phyloP scores from a whole-genome alignment of 257 asterid genomes.

The Gardenia jasminoides region DNA sequence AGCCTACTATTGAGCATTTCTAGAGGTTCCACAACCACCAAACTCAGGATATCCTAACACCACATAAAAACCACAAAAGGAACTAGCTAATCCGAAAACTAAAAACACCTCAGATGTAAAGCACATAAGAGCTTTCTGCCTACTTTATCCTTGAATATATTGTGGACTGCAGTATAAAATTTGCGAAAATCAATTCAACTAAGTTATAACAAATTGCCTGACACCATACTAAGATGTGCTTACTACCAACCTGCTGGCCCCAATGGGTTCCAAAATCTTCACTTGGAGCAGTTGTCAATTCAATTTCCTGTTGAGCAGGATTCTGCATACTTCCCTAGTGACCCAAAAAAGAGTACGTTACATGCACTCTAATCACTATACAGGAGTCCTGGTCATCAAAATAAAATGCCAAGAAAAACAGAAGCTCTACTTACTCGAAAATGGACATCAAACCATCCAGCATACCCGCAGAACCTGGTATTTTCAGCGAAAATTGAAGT shows the following conservation, averaged over 20 bases:
- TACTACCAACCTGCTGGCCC: conserved; percentile 89
- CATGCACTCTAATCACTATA: background rate
- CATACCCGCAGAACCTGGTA: conserved; percentile 76
- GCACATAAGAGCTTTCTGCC: background rate
- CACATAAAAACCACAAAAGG: background rate
- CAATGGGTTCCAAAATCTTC: conserved; percentile 76
- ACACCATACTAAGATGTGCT: background rate
- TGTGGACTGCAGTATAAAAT: background rate
- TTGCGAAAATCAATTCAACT: background rate
- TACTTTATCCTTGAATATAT: background rate
- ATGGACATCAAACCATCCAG: conserved; percentile 99
- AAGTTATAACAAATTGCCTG: conserved; percentile 2
- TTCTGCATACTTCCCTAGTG: conserved; percentile 59
- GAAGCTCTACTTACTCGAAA: conserved; percentile 65
- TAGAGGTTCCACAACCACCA: background rate
- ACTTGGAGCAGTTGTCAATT: conserved; percentile 82
- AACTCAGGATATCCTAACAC: background rate
- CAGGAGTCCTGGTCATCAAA: conserved; percentile 7
- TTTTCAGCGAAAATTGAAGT: conserved; percentile 62
- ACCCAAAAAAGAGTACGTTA: background rate
- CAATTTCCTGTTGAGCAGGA: conserved; percentile 73
- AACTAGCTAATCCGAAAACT: background rate
- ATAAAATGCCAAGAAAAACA: background rate
- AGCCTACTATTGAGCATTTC: background rate
- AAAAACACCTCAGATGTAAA: background rate